Base-by-base conservation (phyloP, 345 rosid genomes). In the Moricandia moricandioides region DNA sequence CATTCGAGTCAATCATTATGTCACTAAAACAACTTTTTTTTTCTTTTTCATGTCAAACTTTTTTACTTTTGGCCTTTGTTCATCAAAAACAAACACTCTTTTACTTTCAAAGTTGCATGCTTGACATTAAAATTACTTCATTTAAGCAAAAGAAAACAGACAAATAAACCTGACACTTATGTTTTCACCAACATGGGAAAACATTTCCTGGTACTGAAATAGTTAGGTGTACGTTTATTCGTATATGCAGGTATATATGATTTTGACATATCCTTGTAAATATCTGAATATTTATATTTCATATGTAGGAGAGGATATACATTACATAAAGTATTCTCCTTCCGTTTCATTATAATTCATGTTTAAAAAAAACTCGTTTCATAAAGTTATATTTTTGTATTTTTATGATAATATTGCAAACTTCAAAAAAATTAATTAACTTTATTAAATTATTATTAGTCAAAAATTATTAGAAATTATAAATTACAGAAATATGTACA, bases 31-130 rank as follows among this genome's bases (percentile, higher is more conserved):
- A 29, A 29, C 4, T 29, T 29, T 61, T 3, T 1, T 29, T 29
- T 29, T 1, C 1, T 14, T 57, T 55, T 54, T 2, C 4, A 60
- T 69, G 74, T 76, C 70, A 54, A 76, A n/a, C n/a, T 65, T 70
- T 70, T 76, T 76, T 70, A 76, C 66, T 76, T 76, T 45, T 45
- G 17, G 7, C 2, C 52, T 45, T 43, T 76, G 75, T 52, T 55
- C 65, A 52, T 69, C 26, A 45, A 16, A 47, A 9, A 0, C 4
- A 43, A 43, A 43, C 21, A 39, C 27, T 62, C 16, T 56, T 63
- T 55, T 21, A 43, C 66, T 64, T 45, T 69, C 29, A 37, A 49
- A 58, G 4, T 14, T 67, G 33, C 29, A 60, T 34, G 43, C 69
- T 37, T 37, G 8, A 69, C 29, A 58, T 66, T 6, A 57, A 59